Evolutionary conservation across 306 rosid species (phyloP), one percentile per base, ranked within the genome.

Genomic region (Lathyrus oleraceus): DNA sequence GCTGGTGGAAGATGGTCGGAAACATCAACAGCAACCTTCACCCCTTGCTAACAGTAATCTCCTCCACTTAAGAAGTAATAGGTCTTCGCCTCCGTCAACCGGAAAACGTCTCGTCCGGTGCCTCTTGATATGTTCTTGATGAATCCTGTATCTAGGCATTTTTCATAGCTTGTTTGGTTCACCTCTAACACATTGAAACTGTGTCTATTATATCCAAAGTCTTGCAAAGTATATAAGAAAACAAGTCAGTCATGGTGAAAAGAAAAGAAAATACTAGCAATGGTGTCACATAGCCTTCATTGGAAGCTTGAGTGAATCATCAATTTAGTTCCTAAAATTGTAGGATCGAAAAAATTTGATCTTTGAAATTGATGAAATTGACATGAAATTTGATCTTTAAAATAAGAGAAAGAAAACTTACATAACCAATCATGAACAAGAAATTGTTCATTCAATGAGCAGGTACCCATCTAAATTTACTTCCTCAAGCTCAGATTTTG

Each of bases 31-130:
- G 85, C 76, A 54, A 87, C 78, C 48, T 80, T 85, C 85, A 88
- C 15, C 2, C 95, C 91, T 0, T 79, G 30, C 61, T 17, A 78
- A 79, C 92, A 91, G 78, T 19, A 71, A 10, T 88, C 92, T 52
- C 89, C 77, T 10, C 86, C 74, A 52, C 84, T 74, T 54, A 87
- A 15, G 71, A 88, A 88, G 84, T 83, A 91, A 71, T 86, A 88
- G 5, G 81, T 77, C 43, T 70, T 77, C 0, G 40, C 48, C 72
- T 83, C 82, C 2, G 5, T 70, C 7, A 88, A 44, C 32, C 83
- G 47, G 66, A 70, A 83, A 71, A 91, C 97, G 4, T 88, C 90
- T 35, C 89, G 72, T 8, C 95, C 97, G 4, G 82, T 90, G 0
- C 90, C 97, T 1, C 49, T 65, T 30, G 92, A 72, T 42, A 88